phyloP scores from a whole-genome alignment of 805 yeast genomes.

The Yarrowia yakushimensis region DNA sequence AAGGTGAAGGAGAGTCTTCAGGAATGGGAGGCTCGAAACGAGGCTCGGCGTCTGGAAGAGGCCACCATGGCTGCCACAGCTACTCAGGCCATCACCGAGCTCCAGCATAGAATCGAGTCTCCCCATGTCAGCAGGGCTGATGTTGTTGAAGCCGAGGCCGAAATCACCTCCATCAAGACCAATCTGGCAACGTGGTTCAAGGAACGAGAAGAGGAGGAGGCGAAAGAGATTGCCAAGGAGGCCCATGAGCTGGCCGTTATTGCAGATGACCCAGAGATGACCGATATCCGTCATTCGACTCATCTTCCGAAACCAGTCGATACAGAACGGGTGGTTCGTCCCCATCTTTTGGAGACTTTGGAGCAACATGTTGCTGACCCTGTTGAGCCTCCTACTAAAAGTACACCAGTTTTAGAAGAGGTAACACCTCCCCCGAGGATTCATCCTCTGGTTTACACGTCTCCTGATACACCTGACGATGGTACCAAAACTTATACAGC shows the following conservation, averaged over 20 bases:
- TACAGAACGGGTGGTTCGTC: background rate
- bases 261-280: background rate
- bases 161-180: slow-evolving; percentile 11
- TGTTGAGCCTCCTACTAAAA: background rate
- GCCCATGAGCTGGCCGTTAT: slow-evolving; percentile 5
- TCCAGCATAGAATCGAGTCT: slow-evolving; percentile 1
- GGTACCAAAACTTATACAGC: background rate
- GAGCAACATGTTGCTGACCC: background rate
- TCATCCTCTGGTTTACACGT: background rate
- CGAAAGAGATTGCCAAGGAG: slow-evolving; percentile 9
- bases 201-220: slow-evolving; percentile 8
- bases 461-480: background rate
- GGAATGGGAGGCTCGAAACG: slow-evolving; percentile 23
- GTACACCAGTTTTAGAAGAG: background rate
- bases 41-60: background rate
- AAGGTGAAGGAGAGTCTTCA: slow-evolving; percentile 52
- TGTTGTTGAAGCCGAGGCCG: slow-evolving; percentile 9
- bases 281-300: background rate
- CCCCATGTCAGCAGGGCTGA: background rate
- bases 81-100: slow-evolving; percentile 10
- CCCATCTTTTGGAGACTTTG: background rate
- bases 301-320: background rate
- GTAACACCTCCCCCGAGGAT: background rate
- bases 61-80: slow-evolving; percentile 14
- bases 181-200: slow-evolving; percentile 5